Evolutionary conservation across 805 yeast species (phyloP), one percentile per base, ranked within the genome.

Genomic region (Saccharomycopsis sp.): DNA sequence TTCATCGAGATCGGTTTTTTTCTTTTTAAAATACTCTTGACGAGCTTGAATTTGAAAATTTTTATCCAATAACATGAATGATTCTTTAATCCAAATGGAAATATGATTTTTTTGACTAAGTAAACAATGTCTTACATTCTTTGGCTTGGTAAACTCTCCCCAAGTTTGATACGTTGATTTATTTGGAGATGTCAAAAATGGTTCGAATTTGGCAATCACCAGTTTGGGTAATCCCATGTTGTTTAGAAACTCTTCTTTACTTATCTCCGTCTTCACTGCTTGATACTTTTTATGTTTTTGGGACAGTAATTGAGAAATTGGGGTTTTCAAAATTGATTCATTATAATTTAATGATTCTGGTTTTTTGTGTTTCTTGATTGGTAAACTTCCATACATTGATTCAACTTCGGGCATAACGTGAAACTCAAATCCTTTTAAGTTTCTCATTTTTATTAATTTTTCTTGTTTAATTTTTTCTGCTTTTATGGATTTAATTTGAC

Each of bases 351-450:
- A 23, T 6, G 10, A 23, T 6, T 10, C 10, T 8, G 10, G 10
- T 23, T 23, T 23, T 10, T 23, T 6, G n/a, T n/a, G n/a, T n/a
- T n/a, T n/a, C n/a, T n/a, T n/a, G n/a, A n/a, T n/a, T n/a, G n/a
- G n/a, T n/a, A n/a, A n/a, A 10, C 10, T 10, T 8, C 10, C 6
- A 10, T 23, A 23, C 10, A 23, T 10, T n/a, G n/a, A n/a, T 10
- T 23, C 26, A 18, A 27, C 17, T 28, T 36, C 37, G 3, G 34
- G 35, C 13, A 31, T 28, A 31, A 45, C 43, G 25, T 45, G 49
- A 28, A 45, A 45, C 34, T 45, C 49, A 9, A 40, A 45, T 34
- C 37, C 31, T 5, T 20, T 31, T 15, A 43, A 20, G 4, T 36
- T 31, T 25, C 47, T 23, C 18, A 18, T 25, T 18, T 19, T 26